Base-by-base conservation (phyloP, 2,329 filamentous ascomycete species). In the Colletotrichum sp. region DNA sequence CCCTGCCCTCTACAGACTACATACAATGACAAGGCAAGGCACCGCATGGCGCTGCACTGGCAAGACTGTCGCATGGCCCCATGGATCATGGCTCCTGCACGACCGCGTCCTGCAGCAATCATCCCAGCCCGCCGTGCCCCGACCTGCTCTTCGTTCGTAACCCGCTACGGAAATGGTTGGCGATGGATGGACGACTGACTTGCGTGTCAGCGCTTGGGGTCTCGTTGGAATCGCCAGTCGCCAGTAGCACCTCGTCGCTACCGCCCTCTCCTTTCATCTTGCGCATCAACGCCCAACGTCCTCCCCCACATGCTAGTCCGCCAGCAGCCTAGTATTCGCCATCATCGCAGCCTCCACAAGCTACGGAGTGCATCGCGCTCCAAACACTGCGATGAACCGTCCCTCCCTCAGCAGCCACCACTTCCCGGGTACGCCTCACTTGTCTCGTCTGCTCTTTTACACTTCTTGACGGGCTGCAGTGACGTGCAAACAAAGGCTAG, bases 11-110 rank as follows among this genome's bases (percentile, higher is more conserved):
- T 52, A 21, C 43, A 52, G n/a, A 52, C 43, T 1, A 52, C 43
- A 52, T 12, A 48, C 64, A 68, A 64, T 60, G 59, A 73, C 64
- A 59, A 68, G 64, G 64, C 64, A 59, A 68, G 64, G 64, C 59
- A 36, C 34, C 64, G 72, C 68, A 75, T 75, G 73, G 63, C 43
- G 57, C 21, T 39, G 63, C 43, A 64, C 21, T 39, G 57, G 63
- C 57, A 43, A 57, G 24, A 39, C 28, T 34, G 55, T 72, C 64
- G 57, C 70, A 73, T 69, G 59, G 70, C 74, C 74, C 65, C 71
- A 74, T 75, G 74, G 59, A 74, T 69, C 74, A 73, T 65, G 74
- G 64, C 39, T 69, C 30, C 43, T 65, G 59, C 65, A 69, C 26
- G 39, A 65, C 26, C 59, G 26, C 28, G 57, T 24, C 34, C 48